Percentiles rank a stretch among this genome's conserved stretches.
Evolutionary conservation across 441 rosid genomes (phyloP).

Genomic region (Brassica balearica): DNA sequence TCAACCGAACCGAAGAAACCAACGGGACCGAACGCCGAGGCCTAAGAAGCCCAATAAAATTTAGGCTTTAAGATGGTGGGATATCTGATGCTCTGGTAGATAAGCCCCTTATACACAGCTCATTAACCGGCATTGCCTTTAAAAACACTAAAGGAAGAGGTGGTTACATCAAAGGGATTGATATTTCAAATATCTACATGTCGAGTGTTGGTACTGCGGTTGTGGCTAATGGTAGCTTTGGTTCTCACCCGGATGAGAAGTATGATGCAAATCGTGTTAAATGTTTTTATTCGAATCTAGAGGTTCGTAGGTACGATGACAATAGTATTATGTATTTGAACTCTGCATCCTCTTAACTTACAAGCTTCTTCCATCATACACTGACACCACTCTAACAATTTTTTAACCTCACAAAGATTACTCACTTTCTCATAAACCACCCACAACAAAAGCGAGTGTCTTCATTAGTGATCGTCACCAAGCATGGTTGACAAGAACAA

Average conservation of each 20-base stretch:
- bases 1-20: no score
- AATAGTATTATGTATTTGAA: conserved; percentile 24
- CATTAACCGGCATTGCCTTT: conserved; percentile 48
- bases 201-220: conserved; percentile 40
- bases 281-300: neutral
- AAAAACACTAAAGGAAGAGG: conserved; percentile 54
- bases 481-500: conserved; percentile 65
- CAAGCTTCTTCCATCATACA: conserved; percentile 38
- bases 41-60: no score
- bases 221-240: conserved; percentile 47
- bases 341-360: conserved; percentile 22
- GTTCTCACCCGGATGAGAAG: conserved; percentile 50
- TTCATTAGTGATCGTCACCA: conserved; percentile 30
- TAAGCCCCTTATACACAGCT: conserved; percentile 36
- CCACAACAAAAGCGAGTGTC: neutral
- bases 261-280: conserved; percentile 32
- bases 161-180: conserved; percentile 49
- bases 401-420: neutral
- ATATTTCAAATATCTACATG: conserved; percentile 46
- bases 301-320: conserved; percentile 22
- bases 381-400: conserved; percentile 14
- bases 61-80: conserved; percentile 34
- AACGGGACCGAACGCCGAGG: no score
- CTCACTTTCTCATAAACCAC: neutral
- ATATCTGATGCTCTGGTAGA: conserved; percentile 43